A percentile compares a stretch with the other conserved stretches of the same genome.
phyloP scores from a whole-genome alignment of 352 stramenopile genomes.

The Globisporangium lucens region DNA sequence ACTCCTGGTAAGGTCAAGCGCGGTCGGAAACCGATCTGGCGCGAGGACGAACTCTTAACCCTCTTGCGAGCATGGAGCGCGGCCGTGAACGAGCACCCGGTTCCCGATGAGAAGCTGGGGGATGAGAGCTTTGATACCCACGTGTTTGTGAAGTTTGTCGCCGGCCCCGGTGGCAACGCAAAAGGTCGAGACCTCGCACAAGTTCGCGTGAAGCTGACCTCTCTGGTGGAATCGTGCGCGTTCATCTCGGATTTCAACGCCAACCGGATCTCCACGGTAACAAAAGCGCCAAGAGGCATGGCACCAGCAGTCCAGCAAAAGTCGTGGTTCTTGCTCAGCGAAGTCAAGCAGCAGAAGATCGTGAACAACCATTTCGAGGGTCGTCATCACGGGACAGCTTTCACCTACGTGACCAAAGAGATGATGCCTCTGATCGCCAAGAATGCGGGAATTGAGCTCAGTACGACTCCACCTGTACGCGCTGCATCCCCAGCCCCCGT shows the following conservation, averaged over 20 bases:
- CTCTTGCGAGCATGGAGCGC: slow-evolving; percentile 7
- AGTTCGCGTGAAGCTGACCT: background rate
- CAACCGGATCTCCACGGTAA: background rate
- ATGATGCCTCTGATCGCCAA: background rate
- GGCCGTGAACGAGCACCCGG: background rate
- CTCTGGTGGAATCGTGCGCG: background rate
- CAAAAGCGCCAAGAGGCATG: background rate
- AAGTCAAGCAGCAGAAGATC: background rate
- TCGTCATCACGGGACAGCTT: background rate
- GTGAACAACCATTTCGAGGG: background rate
- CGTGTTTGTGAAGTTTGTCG: background rate
- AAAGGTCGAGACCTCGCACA: background rate
- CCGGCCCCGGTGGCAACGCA: background rate
- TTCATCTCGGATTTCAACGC: background rate
- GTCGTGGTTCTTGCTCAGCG: background rate
- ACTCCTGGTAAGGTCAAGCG: background rate
- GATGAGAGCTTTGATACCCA: background rate
- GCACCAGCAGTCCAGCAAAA: background rate
- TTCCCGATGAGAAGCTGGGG: background rate
- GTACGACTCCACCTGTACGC: background rate
- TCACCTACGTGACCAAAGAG: background rate
- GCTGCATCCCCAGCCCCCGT: background rate
- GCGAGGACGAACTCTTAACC: background rate
- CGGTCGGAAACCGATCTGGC: slow-evolving; percentile 3
- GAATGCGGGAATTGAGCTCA: background rate